A percentile compares a stretch with the other conserved stretches of the same genome.
These are phyloP conservation scores for Apiospora aurea DNA, from an alignment of 2,329 filamentous ascomycete species.

Conservation along the genomic window DNA sequence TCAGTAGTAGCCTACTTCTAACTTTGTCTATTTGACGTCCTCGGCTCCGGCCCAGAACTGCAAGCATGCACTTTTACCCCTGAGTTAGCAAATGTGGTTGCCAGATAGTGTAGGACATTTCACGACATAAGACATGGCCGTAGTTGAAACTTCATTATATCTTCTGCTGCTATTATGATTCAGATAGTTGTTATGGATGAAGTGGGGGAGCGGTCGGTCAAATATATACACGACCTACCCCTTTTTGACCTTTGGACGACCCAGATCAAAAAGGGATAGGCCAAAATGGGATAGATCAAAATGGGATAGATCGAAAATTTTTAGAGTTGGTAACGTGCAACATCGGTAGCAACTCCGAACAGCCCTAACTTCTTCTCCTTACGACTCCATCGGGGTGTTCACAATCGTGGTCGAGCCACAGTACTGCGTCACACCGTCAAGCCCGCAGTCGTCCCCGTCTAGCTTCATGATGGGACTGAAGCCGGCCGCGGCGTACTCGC, in stretches of 20 bases:
- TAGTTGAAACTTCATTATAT: neutral
- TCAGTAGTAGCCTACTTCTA: neutral
- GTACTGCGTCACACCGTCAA: conserved; percentile 23
- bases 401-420: neutral
- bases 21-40: neutral
- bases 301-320: neutral
- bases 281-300: no score
- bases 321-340: neutral
- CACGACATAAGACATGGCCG: neutral
- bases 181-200: no score
- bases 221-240: neutral
- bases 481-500: neutral
- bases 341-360: neutral
- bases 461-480: conserved; percentile 24
- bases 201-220: neutral
- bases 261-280: neutral
- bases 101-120: neutral
- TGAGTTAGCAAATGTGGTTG: neutral
- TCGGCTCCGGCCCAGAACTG: neutral
- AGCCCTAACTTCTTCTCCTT: neutral
- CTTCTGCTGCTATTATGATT: no score
- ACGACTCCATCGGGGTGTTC: neutral
- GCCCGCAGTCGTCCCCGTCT: conserved; percentile 17
- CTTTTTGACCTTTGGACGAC: neutral
- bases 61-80: neutral